Percentiles rank a stretch among this genome's conserved stretches.
Conservation (phyloP, 805 yeast species). For the Yarrowia keelungensis region DNA sequence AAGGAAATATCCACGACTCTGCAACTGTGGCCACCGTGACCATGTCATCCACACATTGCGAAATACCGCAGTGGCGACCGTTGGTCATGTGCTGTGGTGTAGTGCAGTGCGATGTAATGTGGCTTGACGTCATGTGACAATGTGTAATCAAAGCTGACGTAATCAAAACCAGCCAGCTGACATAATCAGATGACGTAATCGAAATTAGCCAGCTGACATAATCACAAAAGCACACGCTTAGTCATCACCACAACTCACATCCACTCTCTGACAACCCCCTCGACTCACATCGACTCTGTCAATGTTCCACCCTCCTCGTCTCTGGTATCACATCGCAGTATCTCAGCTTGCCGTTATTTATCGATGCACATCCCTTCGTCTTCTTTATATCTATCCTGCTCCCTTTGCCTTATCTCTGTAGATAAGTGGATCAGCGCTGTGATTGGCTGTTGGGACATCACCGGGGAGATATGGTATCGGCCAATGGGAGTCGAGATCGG, state of each 20-base stretch:
- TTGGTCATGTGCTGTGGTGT: too few relatives aligned
- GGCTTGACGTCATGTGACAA: background rate
- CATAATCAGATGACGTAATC: background rate
- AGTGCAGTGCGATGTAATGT: background rate
- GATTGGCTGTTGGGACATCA: constrained; percentile 5
- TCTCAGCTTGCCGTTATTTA: constrained; percentile 6
- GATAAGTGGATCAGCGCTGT: constrained; percentile 17
- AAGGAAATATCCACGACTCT: too few relatives aligned
- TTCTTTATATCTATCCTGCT: constrained; percentile 36
- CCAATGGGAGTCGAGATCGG: constrained; percentile 14
- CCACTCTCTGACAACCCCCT: background rate
- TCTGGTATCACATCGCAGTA: constrained; percentile 4
- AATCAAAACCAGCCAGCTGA: background rate
- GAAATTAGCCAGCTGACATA: background rate
- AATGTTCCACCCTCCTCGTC: background rate
- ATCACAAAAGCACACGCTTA: background rate
- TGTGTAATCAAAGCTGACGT: background rate
- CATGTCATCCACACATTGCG: too few relatives aligned
- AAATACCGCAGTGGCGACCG: too few relatives aligned
- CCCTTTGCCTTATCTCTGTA: constrained; percentile 38
- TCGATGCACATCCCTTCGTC: constrained; percentile 27
- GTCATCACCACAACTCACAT: background rate
- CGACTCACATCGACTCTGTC: background rate
- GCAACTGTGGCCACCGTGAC: too few relatives aligned
- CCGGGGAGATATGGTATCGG: constrained; percentile 19